Conservation (phyloP, 2,329 filamentous ascomycete genomes). For the Graphiopsis chlorocephala region DNA sequence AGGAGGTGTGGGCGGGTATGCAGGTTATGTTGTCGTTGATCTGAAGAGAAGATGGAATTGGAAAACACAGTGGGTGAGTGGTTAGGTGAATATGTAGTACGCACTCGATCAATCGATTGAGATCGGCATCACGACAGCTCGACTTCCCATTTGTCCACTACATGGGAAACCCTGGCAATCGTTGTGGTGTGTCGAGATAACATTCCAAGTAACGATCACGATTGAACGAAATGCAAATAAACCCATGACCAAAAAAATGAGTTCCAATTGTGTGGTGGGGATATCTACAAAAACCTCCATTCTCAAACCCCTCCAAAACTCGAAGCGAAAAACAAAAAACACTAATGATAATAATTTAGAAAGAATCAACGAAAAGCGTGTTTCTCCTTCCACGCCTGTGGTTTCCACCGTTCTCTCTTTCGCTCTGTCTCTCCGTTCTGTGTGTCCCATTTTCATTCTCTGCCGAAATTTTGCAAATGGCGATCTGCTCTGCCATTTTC, state of each 20-base stretch:
- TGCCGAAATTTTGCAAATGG: not conserved
- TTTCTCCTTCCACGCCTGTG: not conserved
- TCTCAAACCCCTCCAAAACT: not conserved
- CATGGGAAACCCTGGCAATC: too few species aligned
- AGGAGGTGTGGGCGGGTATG: constrained; percentile 30
- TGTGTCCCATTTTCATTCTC: not conserved
- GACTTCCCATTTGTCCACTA: too few species aligned
- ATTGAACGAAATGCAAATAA: too few species aligned
- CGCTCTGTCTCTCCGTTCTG: not conserved
- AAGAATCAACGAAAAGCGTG: not conserved
- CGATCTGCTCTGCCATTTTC: not conserved
- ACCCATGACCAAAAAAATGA: not conserved
- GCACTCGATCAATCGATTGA: not conserved
- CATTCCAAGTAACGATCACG: too few species aligned
- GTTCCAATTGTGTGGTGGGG: not conserved
- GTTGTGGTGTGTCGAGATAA: too few species aligned
- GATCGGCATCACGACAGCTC: too few species aligned
- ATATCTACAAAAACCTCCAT: not conserved
- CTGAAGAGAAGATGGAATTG: not conserved
- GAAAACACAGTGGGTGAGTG: not conserved
- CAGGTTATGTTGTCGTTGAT: constrained; percentile 22
- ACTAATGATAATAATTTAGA: not conserved
- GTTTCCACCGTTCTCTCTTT: not conserved
- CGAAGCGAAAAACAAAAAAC: not conserved
- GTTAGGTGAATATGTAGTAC: not conserved